Conservation (phyloP, 1,284 basidiomycete species). For the Heterobasidion annosum region DNA sequence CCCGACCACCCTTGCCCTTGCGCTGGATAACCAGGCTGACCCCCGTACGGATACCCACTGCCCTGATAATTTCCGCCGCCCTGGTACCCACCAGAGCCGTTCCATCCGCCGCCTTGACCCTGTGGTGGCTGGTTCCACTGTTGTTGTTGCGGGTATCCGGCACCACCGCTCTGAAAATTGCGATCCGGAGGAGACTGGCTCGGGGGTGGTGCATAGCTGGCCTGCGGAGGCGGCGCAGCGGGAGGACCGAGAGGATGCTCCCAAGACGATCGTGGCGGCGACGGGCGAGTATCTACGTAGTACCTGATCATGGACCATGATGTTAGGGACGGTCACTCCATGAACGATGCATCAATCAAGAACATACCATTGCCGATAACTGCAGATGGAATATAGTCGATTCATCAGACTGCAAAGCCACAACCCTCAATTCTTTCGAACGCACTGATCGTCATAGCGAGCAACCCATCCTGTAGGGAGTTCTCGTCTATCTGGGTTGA, state of each 20-base stretch:
- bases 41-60: not conserved
- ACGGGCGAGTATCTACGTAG: constrained; percentile 55
- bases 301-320: constrained; percentile 34
- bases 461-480: constrained; percentile 63
- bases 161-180: constrained; percentile 14
- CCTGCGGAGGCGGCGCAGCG: constrained; percentile 24
- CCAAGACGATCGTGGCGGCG: constrained; percentile 59
- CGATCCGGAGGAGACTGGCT: constrained; percentile 23
- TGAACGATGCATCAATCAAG: not conserved
- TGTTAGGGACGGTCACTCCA: not conserved
- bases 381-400: constrained; percentile 18
- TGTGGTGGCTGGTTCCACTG: constrained; percentile 15
- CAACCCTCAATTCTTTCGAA: constrained; percentile 18
- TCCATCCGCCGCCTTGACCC: not conserved
- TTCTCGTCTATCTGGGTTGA: constrained; percentile 55
- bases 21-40: constrained; percentile 2
- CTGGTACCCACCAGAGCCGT: not conserved
- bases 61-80: not conserved
- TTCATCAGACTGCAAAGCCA: constrained; percentile 11
- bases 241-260: constrained; percentile 48
- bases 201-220: constrained; percentile 33
- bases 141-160: constrained; percentile 16
- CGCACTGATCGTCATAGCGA: constrained; percentile 62
- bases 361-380: constrained; percentile 60
- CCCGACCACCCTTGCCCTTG: constrained; percentile 7